Base-by-base conservation (phyloP, 257 asterid genomes). In the Coffea canephora region DNA sequence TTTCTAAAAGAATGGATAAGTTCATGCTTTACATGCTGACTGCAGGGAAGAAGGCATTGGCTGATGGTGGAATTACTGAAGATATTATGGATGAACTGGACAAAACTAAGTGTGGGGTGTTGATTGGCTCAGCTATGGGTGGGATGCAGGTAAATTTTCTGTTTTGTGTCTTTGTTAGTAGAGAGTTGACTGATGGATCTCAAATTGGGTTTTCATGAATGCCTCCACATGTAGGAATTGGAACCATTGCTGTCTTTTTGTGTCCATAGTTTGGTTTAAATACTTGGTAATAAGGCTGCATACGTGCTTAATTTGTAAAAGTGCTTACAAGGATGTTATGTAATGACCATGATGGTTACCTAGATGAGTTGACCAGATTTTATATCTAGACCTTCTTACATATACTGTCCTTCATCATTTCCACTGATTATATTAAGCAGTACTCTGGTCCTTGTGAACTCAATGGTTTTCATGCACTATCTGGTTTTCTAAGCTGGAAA, bases 1-100 rank as follows among this genome's bases (percentile, higher is more conserved):
- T 95, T 76, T 86, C 98, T 78, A 95, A 89, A 78, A 91, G 98
- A 86, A 88, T 93, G 97, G 98, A 95, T 80, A 95, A 84, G 83
- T 95, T 95, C 89, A 95, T 95, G 98, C 98, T 95, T 74, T 95
- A 95, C 92, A 91, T 95, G 97, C 88, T 93, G 81, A 93, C 96
- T 59, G 97, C 98, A 15, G 98, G 98, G 78, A 95, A 95, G 88
- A 95, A 91, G 89, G 98, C 98, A 69, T 85, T 95, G 86, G 93
- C 91, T 43, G 91, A 95, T 91, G 97, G 83, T 61, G 98, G 98
- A 85, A 86, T 95, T 81, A 87, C 96, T 4, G 96, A 91, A 49
- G 92, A 93, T 82, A 75, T 89, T 78, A 88, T 91, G 97, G 79
- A 88, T 79, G 94, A 84, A 83, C 49, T 93, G 70, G 89, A 95